phyloP scores from a whole-genome alignment of 768 basidiomycete genomes.

The Phaeotremella fagi region DNA sequence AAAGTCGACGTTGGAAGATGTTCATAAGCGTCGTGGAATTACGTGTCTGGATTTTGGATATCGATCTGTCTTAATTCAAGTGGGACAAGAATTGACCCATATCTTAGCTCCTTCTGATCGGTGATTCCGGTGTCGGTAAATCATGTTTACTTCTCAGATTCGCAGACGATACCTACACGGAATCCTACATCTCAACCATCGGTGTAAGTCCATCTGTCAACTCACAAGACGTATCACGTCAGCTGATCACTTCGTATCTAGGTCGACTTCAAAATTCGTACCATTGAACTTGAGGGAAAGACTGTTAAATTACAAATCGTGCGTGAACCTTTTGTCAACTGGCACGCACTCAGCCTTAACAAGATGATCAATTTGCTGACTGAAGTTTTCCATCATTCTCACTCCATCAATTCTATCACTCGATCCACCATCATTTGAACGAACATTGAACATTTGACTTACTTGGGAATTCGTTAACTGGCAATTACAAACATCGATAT shows the following conservation, averaged over 20 bases:
- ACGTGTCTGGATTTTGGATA: no score
- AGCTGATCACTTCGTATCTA: slow-evolving; percentile 5
- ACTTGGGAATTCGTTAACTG: no score
- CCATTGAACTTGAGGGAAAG: slow-evolving; percentile 97
- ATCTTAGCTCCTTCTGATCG: slow-evolving; percentile 80
- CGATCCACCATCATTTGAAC: no score
- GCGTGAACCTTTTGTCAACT: slow-evolving; percentile 46
- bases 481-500: not conserved
- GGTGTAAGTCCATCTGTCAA: slow-evolving; percentile 56
- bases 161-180: slow-evolving; percentile 99
- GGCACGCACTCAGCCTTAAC: slow-evolving; percentile 16
- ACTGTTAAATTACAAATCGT: slow-evolving; percentile 98
- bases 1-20: no score
- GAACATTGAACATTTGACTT: no score
- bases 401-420: slow-evolving; percentile 2
- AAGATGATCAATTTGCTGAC: slow-evolving; percentile 11
- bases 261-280: slow-evolving; percentile 65
- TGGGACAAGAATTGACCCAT: not conserved
- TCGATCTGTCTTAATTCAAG: not conserved
- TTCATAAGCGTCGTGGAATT: not conserved
- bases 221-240: not conserved
- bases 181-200: slow-evolving; percentile 97
- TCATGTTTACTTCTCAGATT: slow-evolving; percentile 64
- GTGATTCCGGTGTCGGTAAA: slow-evolving; percentile 98
- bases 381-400: not conserved